Percentiles rank a stretch among this genome's conserved stretches.
These are phyloP conservation scores for Ophioceras dolichostomum DNA, from an alignment of 2,329 filamentous ascomycete species.

Conservation along the genomic window DNA sequence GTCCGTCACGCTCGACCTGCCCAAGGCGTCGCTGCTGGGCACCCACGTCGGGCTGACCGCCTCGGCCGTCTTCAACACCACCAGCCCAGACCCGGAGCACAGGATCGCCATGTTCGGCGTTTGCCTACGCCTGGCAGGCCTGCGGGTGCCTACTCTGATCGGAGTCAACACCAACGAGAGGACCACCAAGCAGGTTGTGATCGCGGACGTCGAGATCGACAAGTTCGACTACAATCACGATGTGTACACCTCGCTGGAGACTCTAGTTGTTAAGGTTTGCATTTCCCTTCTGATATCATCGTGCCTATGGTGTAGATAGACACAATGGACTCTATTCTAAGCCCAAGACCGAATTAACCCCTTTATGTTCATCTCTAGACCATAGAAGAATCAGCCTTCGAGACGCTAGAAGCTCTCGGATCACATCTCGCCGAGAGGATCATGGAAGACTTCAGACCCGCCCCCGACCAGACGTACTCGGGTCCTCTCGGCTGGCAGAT, in stretches of 20 bases:
- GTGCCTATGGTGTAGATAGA: too few relatives aligned
- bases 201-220: conserved; percentile 52
- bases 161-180: conserved; percentile 65
- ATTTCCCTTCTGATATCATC: conserved; percentile 5
- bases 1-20: conserved; percentile 41
- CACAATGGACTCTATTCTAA: too few relatives aligned
- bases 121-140: conserved; percentile 36
- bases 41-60: conserved; percentile 41
- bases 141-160: conserved; percentile 55
- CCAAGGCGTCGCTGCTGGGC: conserved; percentile 58
- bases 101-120: conserved; percentile 10
- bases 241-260: conserved; percentile 42
- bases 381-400: conserved; percentile 43
- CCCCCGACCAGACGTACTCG: conserved; percentile 17
- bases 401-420: conserved; percentile 51
- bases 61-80: conserved; percentile 26
- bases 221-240: conserved; percentile 32
- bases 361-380: conserved; percentile 28
- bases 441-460: conserved; percentile 25
- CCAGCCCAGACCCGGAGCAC: conserved; percentile 4
- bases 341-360: too few relatives aligned
- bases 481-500: conserved; percentile 35
- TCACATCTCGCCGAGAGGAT: conserved; percentile 32
- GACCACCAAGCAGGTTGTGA: conserved; percentile 50
- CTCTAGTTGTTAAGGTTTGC: conserved; percentile 48